Evolutionary conservation across 208 protist species (phyloP).

Genomic region (Novymonas esmeraldas): DNA sequence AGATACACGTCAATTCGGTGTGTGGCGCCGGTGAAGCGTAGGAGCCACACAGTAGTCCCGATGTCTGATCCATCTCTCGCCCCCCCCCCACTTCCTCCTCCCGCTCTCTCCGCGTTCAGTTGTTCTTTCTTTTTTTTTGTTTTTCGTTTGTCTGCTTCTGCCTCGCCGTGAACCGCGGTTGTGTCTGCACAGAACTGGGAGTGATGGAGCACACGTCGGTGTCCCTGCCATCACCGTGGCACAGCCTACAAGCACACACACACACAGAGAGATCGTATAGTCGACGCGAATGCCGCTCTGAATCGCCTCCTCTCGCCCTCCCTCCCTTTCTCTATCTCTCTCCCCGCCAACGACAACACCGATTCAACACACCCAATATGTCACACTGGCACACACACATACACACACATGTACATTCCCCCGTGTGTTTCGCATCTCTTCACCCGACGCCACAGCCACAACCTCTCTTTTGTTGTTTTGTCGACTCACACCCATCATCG

Average conservation of each 20-base stretch:
- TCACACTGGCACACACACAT: too few species aligned
- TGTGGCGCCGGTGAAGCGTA: too few species aligned
- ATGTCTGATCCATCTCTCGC: not conserved
- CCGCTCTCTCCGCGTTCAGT: not conserved
- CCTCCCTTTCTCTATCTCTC: slow-evolving; percentile 45
- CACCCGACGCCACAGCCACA: too few species aligned
- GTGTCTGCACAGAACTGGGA: not conserved
- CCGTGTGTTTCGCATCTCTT: too few species aligned
- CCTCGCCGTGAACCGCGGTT: not conserved
- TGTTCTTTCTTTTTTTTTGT: not conserved
- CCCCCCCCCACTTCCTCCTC: not conserved
- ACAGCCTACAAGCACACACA: too few species aligned
- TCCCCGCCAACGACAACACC: too few species aligned
- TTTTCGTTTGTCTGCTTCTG: not conserved
- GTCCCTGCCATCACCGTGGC: too few species aligned
- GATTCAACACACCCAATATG: too few species aligned
- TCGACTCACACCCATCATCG: not conserved
- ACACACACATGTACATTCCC: not conserved
- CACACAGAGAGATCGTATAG: not conserved
- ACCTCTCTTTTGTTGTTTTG: too few species aligned
- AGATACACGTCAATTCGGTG: too few species aligned
- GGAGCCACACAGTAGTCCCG: too few species aligned
- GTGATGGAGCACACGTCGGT: not conserved
- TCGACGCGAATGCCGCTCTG: not conserved
- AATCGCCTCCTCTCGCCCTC: slow-evolving; percentile 22